Evolutionary conservation across 257 asterid genomes (phyloP).

Genomic region (Solanum pimpinellifolium): DNA sequence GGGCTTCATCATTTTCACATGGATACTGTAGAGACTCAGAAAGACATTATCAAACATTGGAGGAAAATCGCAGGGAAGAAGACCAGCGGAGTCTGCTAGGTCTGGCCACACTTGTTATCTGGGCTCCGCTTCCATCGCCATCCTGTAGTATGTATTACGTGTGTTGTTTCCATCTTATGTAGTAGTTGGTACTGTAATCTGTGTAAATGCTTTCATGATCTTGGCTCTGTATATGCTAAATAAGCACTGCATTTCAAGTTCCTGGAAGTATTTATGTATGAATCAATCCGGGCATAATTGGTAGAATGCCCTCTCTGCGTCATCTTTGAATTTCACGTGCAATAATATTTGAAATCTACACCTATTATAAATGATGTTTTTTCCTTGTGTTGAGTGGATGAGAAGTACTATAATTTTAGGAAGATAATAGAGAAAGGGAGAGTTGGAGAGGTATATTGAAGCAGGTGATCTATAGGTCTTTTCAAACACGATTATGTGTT

Average conservation of each 20-base stretch:
- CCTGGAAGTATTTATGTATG: not conserved
- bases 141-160: not conserved
- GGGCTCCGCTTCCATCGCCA: not conserved
- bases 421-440: not conserved
- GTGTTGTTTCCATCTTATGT: not conserved
- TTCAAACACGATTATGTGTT: not conserved
- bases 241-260: not conserved
- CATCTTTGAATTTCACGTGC: not conserved
- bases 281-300: not conserved
- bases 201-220: not conserved
- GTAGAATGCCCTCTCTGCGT: not conserved
- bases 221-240: not conserved
- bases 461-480: not conserved
- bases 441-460: too few relatives aligned
- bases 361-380: not conserved
- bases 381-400: not conserved
- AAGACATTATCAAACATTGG: conserved; percentile 40
- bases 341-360: not conserved
- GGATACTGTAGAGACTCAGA: conserved; percentile 6
- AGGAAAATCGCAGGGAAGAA: conserved; percentile 44
- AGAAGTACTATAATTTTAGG: not conserved
- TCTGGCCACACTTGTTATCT: not conserved
- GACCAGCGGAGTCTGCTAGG: conserved; percentile 47
- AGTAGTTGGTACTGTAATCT: not conserved
- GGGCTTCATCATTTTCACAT: conserved; percentile 1